These are phyloP conservation scores for Nemania abortiva DNA, from an alignment of 2,329 filamentous ascomycete genomes.

Conservation along the genomic window DNA sequence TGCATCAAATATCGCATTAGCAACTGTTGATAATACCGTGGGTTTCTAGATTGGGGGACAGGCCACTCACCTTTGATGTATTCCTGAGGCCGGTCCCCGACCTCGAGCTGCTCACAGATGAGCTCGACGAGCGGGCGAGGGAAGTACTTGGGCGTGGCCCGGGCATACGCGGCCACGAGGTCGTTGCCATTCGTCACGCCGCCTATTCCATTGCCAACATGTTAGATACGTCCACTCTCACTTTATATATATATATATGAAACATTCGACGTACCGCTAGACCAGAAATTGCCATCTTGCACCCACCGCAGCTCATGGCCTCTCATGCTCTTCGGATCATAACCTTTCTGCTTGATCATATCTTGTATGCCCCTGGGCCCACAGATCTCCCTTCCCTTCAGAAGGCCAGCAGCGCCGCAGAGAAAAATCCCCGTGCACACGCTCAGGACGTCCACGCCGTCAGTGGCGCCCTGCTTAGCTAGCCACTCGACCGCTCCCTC, in stretches of 20 bases:
- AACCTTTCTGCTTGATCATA: conserved; percentile 55
- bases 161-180: conserved; percentile 64
- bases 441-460: conserved; percentile 61
- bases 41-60: no score
- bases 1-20: conserved; percentile 13
- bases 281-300: conserved; percentile 67
- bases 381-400: conserved; percentile 60
- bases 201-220: conserved; percentile 51
- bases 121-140: conserved; percentile 59
- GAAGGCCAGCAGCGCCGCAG: conserved; percentile 62
- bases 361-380: conserved; percentile 61
- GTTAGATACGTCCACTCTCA: background rate
- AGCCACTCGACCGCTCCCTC: conserved; percentile 58
- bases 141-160: conserved; percentile 58
- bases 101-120: conserved; percentile 59
- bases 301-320: conserved; percentile 64
- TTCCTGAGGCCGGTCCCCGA: conserved; percentile 61
- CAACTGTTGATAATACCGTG: background rate
- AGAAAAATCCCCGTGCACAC: conserved; percentile 65
- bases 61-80: conserved; percentile 55
- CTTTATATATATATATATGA: no score
- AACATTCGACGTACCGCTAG: conserved; percentile 57
- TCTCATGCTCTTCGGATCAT: conserved; percentile 55
- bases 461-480: conserved; percentile 53
- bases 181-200: conserved; percentile 69